Conservation (phyloP, 2,329 filamentous ascomycete species). For the Fusarium cicatricum region DNA sequence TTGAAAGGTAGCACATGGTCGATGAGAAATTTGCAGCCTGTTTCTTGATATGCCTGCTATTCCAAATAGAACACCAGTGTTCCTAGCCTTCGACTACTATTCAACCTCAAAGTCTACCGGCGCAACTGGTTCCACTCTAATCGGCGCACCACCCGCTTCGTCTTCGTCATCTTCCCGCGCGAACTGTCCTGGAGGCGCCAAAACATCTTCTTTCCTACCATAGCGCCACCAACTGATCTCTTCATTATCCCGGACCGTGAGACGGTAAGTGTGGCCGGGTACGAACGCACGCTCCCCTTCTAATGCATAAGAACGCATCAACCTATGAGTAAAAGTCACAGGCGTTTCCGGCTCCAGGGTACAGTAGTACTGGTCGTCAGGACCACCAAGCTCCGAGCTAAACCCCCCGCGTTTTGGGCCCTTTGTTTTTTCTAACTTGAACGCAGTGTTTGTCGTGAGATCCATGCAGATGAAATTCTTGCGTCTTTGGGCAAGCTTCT, state of each 20-base stretch:
- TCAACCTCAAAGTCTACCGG: neutral
- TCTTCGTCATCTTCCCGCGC: neutral
- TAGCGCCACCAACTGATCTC: neutral
- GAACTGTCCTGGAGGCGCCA: neutral
- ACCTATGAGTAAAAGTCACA: neutral
- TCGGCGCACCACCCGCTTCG: neutral
- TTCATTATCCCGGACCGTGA: neutral
- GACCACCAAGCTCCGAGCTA: neutral
- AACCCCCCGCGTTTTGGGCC: neutral
- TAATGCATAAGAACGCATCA: neutral
- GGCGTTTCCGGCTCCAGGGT: neutral
- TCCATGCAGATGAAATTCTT: neutral
- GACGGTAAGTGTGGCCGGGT: neutral
- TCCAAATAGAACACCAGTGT: no score
- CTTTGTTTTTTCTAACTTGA: neutral
- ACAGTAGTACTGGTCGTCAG: neutral
- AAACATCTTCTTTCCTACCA: neutral
- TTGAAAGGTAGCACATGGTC: no score
- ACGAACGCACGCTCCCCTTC: neutral
- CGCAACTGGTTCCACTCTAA: neutral
- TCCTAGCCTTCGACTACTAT: neutral
- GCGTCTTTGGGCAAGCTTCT: neutral
- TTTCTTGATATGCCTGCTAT: no score
- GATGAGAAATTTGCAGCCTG: no score
- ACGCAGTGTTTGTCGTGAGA: neutral